Percentiles rank a stretch among this genome's conserved stretches.
phyloP scores from a whole-genome alignment of 495 filamentous ascomycete species.

The Annulohypoxylon bovei region DNA sequence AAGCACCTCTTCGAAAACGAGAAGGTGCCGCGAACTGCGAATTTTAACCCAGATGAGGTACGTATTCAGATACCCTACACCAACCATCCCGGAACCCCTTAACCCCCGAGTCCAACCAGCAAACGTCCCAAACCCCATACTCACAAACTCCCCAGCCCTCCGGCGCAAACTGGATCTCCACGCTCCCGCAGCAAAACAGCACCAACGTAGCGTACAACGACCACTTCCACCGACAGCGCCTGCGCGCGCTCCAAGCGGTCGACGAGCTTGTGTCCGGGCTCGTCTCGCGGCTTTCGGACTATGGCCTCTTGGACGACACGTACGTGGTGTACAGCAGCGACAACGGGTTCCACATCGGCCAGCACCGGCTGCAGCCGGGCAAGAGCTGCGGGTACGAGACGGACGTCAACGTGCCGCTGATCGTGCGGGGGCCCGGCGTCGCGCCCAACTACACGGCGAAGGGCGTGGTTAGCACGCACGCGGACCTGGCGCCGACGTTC shows the following conservation, averaged over 20 bases:
- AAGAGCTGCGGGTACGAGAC: conserved; percentile 74
- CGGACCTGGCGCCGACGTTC: conserved; percentile 72
- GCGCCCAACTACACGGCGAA: conserved; percentile 52
- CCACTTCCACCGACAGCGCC: conserved; percentile 68
- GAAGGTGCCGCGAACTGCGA: conserved; percentile 57
- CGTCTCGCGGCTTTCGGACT: conserved; percentile 59
- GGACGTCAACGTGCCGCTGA: conserved; percentile 73
- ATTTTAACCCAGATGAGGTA: conserved; percentile 62
- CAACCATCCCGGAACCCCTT: neutral
- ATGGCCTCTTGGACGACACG: conserved; percentile 67
- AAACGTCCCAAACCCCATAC: neutral
- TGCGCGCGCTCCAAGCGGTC: conserved; percentile 70
- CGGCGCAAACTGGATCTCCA: conserved; percentile 67
- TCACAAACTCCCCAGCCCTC: conserved; percentile 47
- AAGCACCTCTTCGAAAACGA: conserved; percentile 57
- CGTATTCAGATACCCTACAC: conserved; percentile 3
- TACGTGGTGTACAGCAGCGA: conserved; percentile 75
- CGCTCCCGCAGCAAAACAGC: conserved; percentile 63
- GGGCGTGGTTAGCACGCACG: conserved; percentile 67
- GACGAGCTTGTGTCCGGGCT: conserved; percentile 71
- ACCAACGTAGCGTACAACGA: conserved; percentile 69
- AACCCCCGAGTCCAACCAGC: neutral
- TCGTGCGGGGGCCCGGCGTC: conserved; percentile 67
- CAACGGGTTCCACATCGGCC: conserved; percentile 76
- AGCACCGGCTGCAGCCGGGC: conserved; percentile 72